Evolutionary conservation across 257 asterid species (phyloP), one percentile per base, ranked within the genome.

Genomic region (Nicotiana sylvestris): DNA sequence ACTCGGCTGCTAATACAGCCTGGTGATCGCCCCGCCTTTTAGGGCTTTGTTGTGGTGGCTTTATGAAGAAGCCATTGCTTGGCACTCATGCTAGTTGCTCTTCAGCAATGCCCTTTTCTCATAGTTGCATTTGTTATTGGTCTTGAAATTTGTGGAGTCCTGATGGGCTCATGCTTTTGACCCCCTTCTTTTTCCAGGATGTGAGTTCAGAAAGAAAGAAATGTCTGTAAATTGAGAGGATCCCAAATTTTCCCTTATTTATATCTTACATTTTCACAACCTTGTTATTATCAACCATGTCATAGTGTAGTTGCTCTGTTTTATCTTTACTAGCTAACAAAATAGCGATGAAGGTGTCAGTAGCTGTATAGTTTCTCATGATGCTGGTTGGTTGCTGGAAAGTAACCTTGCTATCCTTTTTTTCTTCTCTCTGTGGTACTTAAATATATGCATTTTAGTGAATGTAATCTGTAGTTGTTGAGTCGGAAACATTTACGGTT

Each of bases 161-260:
- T 62, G 39, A 76, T 58, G 51, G 81, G 87, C 83, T 81, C 87
- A 30, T 64, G 82, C 89, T 76, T 66, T 81, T 66, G 84, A 81
- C 82, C 83, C 70, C 80, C 83, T 15, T 27, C 85, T 84, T 69
- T 60, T 79, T 82, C 83, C 84, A 86, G 86, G 86, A 70, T 77
- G 69, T 74, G 85, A 86, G 83, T 74, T 64, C 74, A 83, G 78
- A 83, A 82, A 61, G 85, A 77, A 83, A 80, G 66, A 76, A 55
- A 46, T 66, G 80, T 86, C 72, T 90, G 94, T 92, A 89, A 88
- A 92, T 88, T 87, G 87, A 86, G 92, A 91, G 85, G 81, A 82
- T 85, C 80, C 70, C 82, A 78, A 78, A 11, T 76, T 76, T 76
- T 76, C 64, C 80, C 46, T 76, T 76, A 76, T 76, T 76, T 76